These are phyloP conservation scores for Orbilia javanica DNA, from an alignment of 2,329 filamentous ascomycete genomes.

Conservation along the genomic window DNA sequence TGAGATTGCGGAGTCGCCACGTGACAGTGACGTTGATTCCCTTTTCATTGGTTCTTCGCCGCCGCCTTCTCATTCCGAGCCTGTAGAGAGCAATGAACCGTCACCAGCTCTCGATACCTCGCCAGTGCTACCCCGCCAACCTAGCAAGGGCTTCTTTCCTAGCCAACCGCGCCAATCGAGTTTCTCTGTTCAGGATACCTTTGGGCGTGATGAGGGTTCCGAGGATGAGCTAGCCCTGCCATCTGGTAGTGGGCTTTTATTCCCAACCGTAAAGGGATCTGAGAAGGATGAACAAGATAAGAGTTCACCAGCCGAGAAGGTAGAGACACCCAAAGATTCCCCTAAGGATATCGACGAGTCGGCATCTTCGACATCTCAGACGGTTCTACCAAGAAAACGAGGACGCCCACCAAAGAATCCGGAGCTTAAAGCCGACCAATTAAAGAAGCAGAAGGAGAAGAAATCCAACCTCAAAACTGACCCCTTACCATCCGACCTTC, in stretches of 20 bases:
- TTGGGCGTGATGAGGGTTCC: conserved; percentile 28
- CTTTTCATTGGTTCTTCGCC: conserved; percentile 58
- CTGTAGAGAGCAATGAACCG: conserved; percentile 30
- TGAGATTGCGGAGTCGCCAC: conserved; percentile 51
- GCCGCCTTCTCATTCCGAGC: conserved; percentile 41
- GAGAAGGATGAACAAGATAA: conserved; percentile 30
- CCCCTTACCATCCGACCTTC: conserved; percentile 31
- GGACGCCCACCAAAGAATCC: conserved; percentile 54
- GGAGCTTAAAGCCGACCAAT: conserved; percentile 17
- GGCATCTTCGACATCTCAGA: conserved; percentile 35
- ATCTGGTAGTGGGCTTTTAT: neutral
- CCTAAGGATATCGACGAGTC: conserved; percentile 44
- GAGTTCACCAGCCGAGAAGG: conserved; percentile 44
- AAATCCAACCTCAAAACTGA: conserved; percentile 37
- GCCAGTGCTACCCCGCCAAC: conserved; percentile 29
- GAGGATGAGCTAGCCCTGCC: conserved; percentile 32
- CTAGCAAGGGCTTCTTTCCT: conserved; percentile 47
- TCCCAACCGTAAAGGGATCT: conserved; percentile 13
- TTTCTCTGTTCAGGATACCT: conserved; percentile 29
- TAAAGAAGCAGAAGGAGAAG: conserved; percentile 41
- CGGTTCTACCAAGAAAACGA: conserved; percentile 35
- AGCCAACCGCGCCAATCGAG: conserved; percentile 35
- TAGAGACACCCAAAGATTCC: conserved; percentile 32
- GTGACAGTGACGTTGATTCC: conserved; percentile 56
- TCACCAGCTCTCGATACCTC: conserved; percentile 32